phyloP scores from a whole-genome alignment of 139 green algal species.

The Desmodesmus armatus region DNA sequence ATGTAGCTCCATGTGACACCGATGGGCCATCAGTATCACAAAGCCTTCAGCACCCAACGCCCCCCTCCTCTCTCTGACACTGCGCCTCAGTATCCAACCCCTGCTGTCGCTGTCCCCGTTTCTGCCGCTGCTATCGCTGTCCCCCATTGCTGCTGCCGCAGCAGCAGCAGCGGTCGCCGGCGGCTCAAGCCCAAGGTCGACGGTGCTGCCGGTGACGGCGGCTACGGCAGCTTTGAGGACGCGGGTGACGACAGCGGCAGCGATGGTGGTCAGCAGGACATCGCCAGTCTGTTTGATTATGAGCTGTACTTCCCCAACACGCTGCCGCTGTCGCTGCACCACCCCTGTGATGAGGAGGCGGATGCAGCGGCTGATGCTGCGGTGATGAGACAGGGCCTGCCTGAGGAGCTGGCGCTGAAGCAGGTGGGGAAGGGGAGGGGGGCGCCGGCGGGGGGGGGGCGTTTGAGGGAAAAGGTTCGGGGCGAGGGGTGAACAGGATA shows the following conservation, averaged over 20 bases:
- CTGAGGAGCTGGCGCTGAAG: constrained; percentile 25
- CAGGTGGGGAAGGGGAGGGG: constrained; percentile 10
- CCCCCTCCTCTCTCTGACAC: too few relatives aligned
- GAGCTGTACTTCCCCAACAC: constrained; percentile 70
- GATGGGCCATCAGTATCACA: too few relatives aligned
- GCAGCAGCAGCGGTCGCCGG: background rate
- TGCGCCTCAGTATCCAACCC: too few relatives aligned
- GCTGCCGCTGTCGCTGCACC: constrained; percentile 51
- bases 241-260: background rate
- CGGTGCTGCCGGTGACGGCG: background rate
- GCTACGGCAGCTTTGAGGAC: background rate
- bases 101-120: too few relatives aligned
- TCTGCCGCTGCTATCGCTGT: too few relatives aligned
- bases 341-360: constrained; percentile 1
- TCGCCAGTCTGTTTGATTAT: constrained; percentile 18
- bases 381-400: constrained; percentile 14
- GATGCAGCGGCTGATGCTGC: background rate
- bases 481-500: too few relatives aligned
- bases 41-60: too few relatives aligned
- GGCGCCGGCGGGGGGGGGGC: too few relatives aligned
- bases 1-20: too few relatives aligned
- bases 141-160: too few relatives aligned
- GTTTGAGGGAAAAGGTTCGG: too few relatives aligned
- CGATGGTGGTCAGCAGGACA: background rate
- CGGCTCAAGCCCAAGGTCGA: background rate